Percentiles rank a stretch among this genome's conserved stretches.
Evolutionary conservation across 176 grass and related monocot species (phyloP).

Genomic region (Puya raimondii): DNA sequence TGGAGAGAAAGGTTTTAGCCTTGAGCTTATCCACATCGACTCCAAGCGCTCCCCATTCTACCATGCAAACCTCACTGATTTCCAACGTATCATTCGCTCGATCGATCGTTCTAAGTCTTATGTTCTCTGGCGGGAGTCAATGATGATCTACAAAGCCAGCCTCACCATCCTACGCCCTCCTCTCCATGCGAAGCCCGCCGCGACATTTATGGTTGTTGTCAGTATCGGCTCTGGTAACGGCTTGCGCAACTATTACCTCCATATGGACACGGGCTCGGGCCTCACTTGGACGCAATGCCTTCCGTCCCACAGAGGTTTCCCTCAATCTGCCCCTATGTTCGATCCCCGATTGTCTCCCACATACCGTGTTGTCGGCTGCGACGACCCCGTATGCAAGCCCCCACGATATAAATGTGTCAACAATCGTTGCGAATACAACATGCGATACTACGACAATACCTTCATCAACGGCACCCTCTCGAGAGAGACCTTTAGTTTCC

Average conservation of each 20-base stretch:
- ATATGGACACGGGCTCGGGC: slow-evolving; percentile 22
- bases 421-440: slow-evolving; percentile 6
- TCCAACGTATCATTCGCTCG: neutral
- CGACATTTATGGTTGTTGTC: neutral
- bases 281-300: slow-evolving; percentile 29
- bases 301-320: slow-evolving; percentile 10
- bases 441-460: slow-evolving; percentile 8
- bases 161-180: neutral
- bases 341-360: slow-evolving; percentile 17
- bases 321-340: slow-evolving; percentile 14
- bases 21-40: neutral
- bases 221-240: neutral
- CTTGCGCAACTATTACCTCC: neutral
- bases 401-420: neutral
- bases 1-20: neutral
- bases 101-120: neutral
- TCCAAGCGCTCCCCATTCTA: neutral
- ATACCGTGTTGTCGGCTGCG: slow-evolving; percentile 5
- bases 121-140: neutral
- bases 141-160: neutral
- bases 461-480: slow-evolving; percentile 6
- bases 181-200: neutral
- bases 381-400: slow-evolving; percentile 5
- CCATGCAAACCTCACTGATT: neutral
- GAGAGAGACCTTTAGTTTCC: slow-evolving; percentile 14